Conservation (phyloP, 2,329 filamentous ascomycete genomes). For the Colletotrichum melonis region DNA sequence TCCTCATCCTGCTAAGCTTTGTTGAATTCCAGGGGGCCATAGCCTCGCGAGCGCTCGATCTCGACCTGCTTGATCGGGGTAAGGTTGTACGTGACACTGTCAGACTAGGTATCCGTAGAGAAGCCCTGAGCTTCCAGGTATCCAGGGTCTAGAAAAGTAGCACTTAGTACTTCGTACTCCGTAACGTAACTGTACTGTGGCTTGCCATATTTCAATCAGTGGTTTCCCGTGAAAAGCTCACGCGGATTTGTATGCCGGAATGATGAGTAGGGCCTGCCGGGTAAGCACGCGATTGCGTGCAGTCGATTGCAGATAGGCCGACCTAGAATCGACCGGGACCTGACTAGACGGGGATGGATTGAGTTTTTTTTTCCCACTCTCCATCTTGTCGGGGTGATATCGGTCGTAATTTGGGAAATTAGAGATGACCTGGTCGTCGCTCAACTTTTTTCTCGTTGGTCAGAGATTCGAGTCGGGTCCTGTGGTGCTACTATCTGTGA, state of each 20-base stretch:
- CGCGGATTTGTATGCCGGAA: not conserved
- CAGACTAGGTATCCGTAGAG: not conserved
- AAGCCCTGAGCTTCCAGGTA: not conserved
- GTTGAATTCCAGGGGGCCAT: conserved; percentile 6
- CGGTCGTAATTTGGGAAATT: conserved; percentile 26
- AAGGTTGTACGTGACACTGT: conserved; percentile 1
- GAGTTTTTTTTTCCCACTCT: conserved; percentile 7
- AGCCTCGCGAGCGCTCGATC: conserved; percentile 12
- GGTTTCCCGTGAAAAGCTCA: not conserved
- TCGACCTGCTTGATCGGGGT: conserved; percentile 25
- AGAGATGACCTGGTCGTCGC: not conserved
- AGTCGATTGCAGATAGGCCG: conserved; percentile 5
- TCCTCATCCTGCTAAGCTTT: conserved; percentile 22
- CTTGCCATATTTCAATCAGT: no score
- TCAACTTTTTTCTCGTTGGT: not conserved
- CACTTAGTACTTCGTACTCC: not conserved
- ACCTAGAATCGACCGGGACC: not conserved
- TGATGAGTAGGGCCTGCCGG: conserved; percentile 19
- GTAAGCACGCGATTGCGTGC: conserved; percentile 31
- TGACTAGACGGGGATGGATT: conserved; percentile 24
- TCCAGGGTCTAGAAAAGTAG: not conserved
- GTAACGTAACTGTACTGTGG: not conserved
- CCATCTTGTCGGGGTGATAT: conserved; percentile 21
- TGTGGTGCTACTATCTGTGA: not conserved
- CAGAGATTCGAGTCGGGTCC: not conserved